Base-by-base conservation (phyloP, 257 asterid species). In the Jacaranda copaia region DNA sequence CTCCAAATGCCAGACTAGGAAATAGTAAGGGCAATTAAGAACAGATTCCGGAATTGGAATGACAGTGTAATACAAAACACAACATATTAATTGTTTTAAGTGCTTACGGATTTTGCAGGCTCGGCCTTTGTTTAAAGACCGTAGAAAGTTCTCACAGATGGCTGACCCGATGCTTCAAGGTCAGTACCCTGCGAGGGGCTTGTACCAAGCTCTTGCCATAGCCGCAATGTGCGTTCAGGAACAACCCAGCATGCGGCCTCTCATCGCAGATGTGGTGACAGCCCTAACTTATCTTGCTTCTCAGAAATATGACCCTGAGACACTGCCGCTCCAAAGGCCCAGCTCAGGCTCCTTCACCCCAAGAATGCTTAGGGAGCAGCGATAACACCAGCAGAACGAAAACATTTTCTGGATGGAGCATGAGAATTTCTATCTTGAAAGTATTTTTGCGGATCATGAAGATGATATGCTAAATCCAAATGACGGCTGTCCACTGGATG, bases 181-280 rank as follows among this genome's bases (percentile, higher is more conserved):
- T 6, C 90, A 81, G 61, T 88, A 86, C 79, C 90, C 89, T 4
- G 46, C 81, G 4, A 75, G 88, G 66, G 90, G 92, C 8, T 43
- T 88, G 53, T 86, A 82, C 58, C 90, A 86, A 80, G 90, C 90
- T 56, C 90, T 86, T 67, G 89, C 92, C 5, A 86, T 88, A 14
- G 92, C 88, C 15, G 90, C 90, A 77, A 86, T 88, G 92, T 88
- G 92, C 39, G 90, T 88, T 19, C 87, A 88, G 57, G 92, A 88
- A 82, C 86, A 88, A 74, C 89, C 89, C 14, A 89, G 74, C 40
- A 82, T 86, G 90, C 84, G 94, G 25, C 97, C 94, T 38, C 82
- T 87, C 39, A 89, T 91, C 59, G 94, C 89, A 1, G 94, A 91
- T 52, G 91, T 91, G 4, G 94, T 87, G n/a, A 89, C 91, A 0